Evolutionary conservation across 208 protist species (phyloP), one percentile per base, ranked within the genome.

Genomic region (Crithidia mellificae): DNA sequence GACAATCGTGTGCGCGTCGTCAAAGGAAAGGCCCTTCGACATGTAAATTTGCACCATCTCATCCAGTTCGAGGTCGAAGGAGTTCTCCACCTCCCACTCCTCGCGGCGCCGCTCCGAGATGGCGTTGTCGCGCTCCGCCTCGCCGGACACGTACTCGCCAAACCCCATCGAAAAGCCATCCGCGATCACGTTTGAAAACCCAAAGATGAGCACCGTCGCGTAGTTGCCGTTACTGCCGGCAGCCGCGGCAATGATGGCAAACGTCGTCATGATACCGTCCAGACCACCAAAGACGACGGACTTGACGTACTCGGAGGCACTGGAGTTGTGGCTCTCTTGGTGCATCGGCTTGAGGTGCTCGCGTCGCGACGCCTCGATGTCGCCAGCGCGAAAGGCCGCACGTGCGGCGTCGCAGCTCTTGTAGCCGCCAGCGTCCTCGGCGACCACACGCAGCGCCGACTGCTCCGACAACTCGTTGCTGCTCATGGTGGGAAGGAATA

Each of bases 1-100:
- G n/a, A 98, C 85, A 43, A 98, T 92, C n/a, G 79, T 88, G 12
- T 68, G 74, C 17, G 96, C 88, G 43, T 98, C 93, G 38, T 97
- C 90, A 36, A 90, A 83, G 19, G 79, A 88, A 7, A 98, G 80
- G 4, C 97, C 97, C 63, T 96, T 96, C 6, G 82, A 55, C 70
- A 93, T 85, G 78, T 99, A 99, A 34, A 98, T 84, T 38, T 98
- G 94, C 25, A 97, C 83, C 93, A 99, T 98, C 63, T 98, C 95
- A 43, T 91, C 81, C 36, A 96, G 86, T 67, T 99, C 95, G 47
- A 95, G 72, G 41, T 98, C 95, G 56, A 95, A 90, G 6, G 90
- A 83, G 63, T 97, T 97, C 54, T 98, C 90, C 67, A 98, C 81
- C 71, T 98, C 96, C 94, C 93, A 98, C 68, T 95, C 90, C 78